Evolutionary conservation across 164 flowering plant species (phyloP).

Genomic region (Pachysandra terminalis): DNA sequence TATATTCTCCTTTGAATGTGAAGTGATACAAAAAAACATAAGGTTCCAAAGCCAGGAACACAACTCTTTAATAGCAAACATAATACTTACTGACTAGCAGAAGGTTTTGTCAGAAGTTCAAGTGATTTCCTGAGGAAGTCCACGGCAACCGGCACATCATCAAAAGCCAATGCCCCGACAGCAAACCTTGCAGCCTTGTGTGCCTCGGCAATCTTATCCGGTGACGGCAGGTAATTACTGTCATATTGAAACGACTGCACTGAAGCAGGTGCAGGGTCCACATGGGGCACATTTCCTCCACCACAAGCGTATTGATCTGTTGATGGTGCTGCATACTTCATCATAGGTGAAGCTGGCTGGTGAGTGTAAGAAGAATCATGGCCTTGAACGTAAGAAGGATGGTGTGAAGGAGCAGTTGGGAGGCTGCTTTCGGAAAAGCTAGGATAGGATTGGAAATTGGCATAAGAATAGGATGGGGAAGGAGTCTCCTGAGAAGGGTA

Average conservation of each 20-base stretch:
- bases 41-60: slow-evolving; percentile 1
- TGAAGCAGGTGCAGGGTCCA: slow-evolving; percentile 35
- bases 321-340: slow-evolving; percentile 24
- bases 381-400: slow-evolving; percentile 64
- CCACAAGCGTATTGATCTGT: slow-evolving; percentile 35
- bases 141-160: slow-evolving; percentile 81
- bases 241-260: slow-evolving; percentile 51
- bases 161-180: slow-evolving; percentile 98
- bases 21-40: neutral
- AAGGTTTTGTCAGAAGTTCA: slow-evolving; percentile 84
- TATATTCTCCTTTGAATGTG: too few species aligned
- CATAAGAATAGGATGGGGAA: slow-evolving; percentile 33
- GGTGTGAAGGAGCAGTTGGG: slow-evolving; percentile 67
- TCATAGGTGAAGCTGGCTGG: slow-evolving; percentile 32
- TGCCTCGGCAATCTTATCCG: slow-evolving; percentile 92
- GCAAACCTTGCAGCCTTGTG: slow-evolving; percentile 99
- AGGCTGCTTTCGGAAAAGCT: slow-evolving; percentile 71
- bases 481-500: slow-evolving; percentile 51
- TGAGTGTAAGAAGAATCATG: slow-evolving; percentile 47
- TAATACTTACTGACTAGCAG: slow-evolving; percentile 55
- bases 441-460: slow-evolving; percentile 85
- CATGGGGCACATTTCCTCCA: slow-evolving; percentile 28
- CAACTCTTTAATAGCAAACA: neutral
- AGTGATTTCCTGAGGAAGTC: slow-evolving; percentile 78
- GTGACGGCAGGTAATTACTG: slow-evolving; percentile 69